phyloP scores from a whole-genome alignment of 208 protist species.

The Naegleria fowleri region DNA sequence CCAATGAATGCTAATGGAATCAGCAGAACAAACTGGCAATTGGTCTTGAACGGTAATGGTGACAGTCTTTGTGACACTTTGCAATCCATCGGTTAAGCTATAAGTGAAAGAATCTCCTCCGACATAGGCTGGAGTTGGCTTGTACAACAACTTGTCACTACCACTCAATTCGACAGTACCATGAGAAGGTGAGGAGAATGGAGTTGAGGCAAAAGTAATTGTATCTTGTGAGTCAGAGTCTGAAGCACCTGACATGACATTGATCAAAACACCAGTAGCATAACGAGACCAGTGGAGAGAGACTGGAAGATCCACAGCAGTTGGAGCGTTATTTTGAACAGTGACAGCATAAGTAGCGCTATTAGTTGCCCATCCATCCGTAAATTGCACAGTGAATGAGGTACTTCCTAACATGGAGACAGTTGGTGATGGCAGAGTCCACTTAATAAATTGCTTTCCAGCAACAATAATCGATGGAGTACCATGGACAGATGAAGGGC shows the following conservation, averaged over 20 bases:
- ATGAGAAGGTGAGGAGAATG: background rate
- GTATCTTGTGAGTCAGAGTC: background rate
- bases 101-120: background rate
- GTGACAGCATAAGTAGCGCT: background rate
- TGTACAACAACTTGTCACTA: background rate
- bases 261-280: background rate
- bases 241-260: background rate
- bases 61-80: background rate
- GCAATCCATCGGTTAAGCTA: background rate
- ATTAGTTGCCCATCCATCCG: background rate
- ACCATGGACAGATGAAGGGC: background rate
- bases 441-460: background rate
- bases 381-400: background rate
- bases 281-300: background rate
- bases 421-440: background rate
- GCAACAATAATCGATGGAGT: background rate
- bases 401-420: background rate
- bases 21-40: background rate
- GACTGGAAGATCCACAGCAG: background rate
- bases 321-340: background rate
- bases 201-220: background rate
- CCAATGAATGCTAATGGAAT: background rate
- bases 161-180: background rate
- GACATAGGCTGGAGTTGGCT: background rate
- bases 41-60: background rate